Evolutionary conservation across 2,329 filamentous ascomycete species (phyloP).

Genomic region (Elsinoe australis): DNA sequence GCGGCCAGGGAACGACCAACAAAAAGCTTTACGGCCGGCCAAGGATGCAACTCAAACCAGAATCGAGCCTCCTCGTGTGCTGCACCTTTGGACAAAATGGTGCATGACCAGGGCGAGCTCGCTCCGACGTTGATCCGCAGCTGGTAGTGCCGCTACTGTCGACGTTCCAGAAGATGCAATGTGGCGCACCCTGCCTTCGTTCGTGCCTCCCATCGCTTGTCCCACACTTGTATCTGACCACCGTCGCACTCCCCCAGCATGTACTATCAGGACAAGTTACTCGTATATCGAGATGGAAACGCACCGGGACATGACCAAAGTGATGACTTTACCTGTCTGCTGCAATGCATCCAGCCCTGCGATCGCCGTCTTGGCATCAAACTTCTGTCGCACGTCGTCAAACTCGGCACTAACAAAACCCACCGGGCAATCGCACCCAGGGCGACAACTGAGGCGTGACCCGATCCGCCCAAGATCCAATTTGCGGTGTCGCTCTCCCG

Average conservation of each 20-base stretch:
- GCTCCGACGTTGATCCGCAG: slow-evolving; percentile 5
- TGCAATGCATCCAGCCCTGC: no score
- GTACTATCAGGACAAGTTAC: no score
- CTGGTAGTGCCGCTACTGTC: slow-evolving; percentile 8
- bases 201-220: neutral
- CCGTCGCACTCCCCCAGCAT: neutral
- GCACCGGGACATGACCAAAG: no score
- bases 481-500: neutral
- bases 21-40: slow-evolving; percentile 10
- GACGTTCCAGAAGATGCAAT: slow-evolving; percentile 17
- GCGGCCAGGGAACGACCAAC: slow-evolving; percentile 10
- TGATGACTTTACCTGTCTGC: no score
- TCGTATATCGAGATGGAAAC: no score
- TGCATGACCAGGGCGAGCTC: neutral
- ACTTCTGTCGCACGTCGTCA: slow-evolving; percentile 9
- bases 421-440: slow-evolving; percentile 5
- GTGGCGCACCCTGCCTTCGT: slow-evolving; percentile 15
- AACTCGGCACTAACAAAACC: slow-evolving; percentile 11
- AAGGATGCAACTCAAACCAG: slow-evolving; percentile 8
- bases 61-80: neutral
- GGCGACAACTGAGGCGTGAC: slow-evolving; percentile 1
- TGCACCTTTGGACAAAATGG: neutral
- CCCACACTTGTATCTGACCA: no score
- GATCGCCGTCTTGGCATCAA: slow-evolving; percentile 16
- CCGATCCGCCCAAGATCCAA: slow-evolving; percentile 13